Percentiles rank a stretch among this genome's conserved stretches.
Conservation (phyloP, 2,329 filamentous ascomycete genomes). For the Talaromyces sp. region DNA sequence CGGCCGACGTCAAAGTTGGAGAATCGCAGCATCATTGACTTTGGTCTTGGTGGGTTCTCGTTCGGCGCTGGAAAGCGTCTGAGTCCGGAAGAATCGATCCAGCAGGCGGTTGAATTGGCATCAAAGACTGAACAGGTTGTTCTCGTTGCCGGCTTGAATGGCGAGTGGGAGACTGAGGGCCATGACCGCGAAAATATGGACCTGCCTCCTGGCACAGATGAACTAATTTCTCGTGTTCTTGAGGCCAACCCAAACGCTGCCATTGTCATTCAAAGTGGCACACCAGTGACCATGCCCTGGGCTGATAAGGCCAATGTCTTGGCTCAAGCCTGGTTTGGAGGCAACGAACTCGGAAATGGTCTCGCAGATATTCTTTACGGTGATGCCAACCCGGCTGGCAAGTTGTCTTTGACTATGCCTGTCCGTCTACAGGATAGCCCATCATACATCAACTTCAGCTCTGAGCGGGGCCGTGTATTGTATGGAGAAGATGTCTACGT, state of each 20-base stretch:
- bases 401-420: conserved; percentile 71
- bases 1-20: conserved; percentile 57
- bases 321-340: conserved; percentile 78
- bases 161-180: conserved; percentile 78
- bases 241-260: conserved; percentile 65
- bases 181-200: conserved; percentile 58
- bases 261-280: conserved; percentile 74
- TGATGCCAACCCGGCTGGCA: conserved; percentile 68
- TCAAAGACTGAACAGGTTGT: conserved; percentile 71
- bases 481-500: conserved; percentile 80
- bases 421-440: conserved; percentile 65
- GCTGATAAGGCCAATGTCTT: conserved; percentile 51
- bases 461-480: conserved; percentile 65
- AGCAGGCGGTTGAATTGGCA: conserved; percentile 64
- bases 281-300: conserved; percentile 57
- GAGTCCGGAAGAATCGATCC: conserved; percentile 57
- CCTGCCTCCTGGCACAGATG: conserved; percentile 53
- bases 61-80: conserved; percentile 60
- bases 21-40: conserved; percentile 46
- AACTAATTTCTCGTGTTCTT: conserved; percentile 61
- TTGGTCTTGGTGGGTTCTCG: conserved; percentile 59
- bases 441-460: conserved; percentile 68
- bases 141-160: conserved; percentile 72
- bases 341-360: conserved; percentile 79
- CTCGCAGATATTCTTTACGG: conserved; percentile 76